These are phyloP conservation scores for Phytophthora lateralis DNA, from an alignment of 352 stramenopile species.

Conservation along the genomic window DNA sequence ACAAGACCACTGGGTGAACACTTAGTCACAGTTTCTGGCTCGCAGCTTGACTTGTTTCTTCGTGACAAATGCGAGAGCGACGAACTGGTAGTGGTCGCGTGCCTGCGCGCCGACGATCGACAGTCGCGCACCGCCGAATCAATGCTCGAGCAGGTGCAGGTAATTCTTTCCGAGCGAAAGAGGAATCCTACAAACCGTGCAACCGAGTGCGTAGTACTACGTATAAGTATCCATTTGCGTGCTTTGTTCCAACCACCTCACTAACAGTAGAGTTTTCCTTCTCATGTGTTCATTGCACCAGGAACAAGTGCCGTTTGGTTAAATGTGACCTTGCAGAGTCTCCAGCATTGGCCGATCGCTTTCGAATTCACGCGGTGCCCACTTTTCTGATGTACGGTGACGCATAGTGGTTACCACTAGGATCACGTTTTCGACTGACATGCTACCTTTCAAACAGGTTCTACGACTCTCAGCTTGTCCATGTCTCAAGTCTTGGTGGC, in stretches of 20 bases:
- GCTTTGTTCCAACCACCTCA: background rate
- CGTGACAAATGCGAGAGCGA: constrained; percentile 39
- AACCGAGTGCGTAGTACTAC: constrained; percentile 12
- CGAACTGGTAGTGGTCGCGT: constrained; percentile 71
- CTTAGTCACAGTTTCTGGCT: constrained; percentile 44
- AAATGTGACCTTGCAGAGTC: constrained; percentile 81
- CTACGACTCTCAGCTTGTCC: constrained; percentile 61
- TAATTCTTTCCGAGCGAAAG: constrained; percentile 32
- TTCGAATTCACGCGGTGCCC: constrained; percentile 67
- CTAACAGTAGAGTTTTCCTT: background rate
- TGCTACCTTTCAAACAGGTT: constrained; percentile 45
- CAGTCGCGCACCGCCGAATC: constrained; percentile 56
- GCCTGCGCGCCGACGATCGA: constrained; percentile 65
- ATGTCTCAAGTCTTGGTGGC: constrained; percentile 68
- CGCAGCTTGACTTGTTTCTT: constrained; percentile 61
- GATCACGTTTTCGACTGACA: background rate
- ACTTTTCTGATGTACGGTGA: constrained; percentile 73
- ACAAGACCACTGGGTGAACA: constrained; percentile 37
- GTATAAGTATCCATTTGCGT: background rate
- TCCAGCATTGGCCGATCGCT: constrained; percentile 58
- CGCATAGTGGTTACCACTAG: background rate
- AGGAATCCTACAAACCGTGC: constrained; percentile 3
- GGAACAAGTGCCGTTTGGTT: constrained; percentile 52
- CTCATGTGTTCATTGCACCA: constrained; percentile 19
- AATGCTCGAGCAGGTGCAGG: constrained; percentile 67